Evolutionary conservation across 495 filamentous ascomycete species (phyloP), one percentile per base, ranked within the genome.

Genomic region (Penicillium silybi): DNA sequence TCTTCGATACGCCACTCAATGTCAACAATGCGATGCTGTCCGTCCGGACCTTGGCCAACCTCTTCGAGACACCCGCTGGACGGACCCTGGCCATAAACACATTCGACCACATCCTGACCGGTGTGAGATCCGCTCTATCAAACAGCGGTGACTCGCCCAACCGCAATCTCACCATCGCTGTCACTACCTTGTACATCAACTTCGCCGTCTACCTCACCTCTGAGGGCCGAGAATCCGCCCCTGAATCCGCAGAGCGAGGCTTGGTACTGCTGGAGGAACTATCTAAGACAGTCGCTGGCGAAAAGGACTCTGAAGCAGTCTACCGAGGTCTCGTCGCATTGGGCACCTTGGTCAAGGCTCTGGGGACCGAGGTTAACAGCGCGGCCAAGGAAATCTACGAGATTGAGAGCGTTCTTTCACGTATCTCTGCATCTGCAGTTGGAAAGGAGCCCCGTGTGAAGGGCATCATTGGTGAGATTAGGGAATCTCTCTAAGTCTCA

Each of bases 11-110:
- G 7, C 74, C 73, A 9, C 67, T 79, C 8, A 71, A 74, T 13
- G 72, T 81, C 11, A 96, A 97, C 64, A 88, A 88, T 60, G 80
- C 85, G 26, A 96, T 97, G 88, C 83, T 97, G 68, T 80, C 87
- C 0, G 72, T 88, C 38, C 90, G 95, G 10, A 79, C 85, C 13
- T 79, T 96, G 42, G 85, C 81, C n/a, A 99, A 99, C 51, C 72
- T 97, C 6, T 97, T 97, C 68, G 81, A 83, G 48, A 90, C 87
- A 0, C 64, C 78, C 3, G 72, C 83, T 48, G 93, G 93, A 27
- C 82, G 88, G 10, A 65, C 75, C 16, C 70, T 92, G 1, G 80
- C 80, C 0, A 70, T 80, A 4, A 65, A 67, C 15, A 69, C 77
- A 27, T 88, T 88, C 45, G 82, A 86, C 50, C 68, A 72, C 39